Percentiles rank a stretch among this genome's conserved stretches.
phyloP scores from a whole-genome alignment of 2,329 filamentous ascomycete genomes.

The Diaporthe citri region DNA sequence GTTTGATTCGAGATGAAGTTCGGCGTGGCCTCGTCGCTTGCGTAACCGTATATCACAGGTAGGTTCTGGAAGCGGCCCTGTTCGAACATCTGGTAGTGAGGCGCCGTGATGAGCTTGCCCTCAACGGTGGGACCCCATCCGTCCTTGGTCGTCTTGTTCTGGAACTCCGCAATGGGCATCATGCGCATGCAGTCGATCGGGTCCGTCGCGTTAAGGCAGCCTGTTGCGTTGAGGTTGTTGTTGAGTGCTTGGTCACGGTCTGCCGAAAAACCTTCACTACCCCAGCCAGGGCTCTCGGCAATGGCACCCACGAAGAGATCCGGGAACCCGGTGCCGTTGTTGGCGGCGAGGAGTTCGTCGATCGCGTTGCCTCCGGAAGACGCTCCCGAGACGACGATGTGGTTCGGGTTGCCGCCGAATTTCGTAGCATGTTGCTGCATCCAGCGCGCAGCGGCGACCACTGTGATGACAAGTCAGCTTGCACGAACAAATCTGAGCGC shows the following conservation, averaged over 20 bases:
- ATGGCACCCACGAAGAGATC: conserved; percentile 33
- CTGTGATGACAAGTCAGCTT: not conserved
- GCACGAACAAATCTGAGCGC: not conserved
- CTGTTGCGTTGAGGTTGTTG: conserved; percentile 31
- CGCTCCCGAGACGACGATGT: conserved; percentile 32
- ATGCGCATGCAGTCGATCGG: conserved; percentile 35
- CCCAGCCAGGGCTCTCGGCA: conserved; percentile 35
- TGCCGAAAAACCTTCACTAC: conserved; percentile 4
- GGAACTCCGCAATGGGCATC: conserved; percentile 35
- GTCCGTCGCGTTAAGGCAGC: conserved; percentile 25
- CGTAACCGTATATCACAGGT: conserved; percentile 35
- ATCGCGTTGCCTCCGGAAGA: conserved; percentile 33
- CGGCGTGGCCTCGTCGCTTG: conserved; percentile 34
- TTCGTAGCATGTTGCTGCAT: conserved; percentile 34
- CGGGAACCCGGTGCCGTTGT: conserved; percentile 33
- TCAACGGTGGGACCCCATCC: conserved; percentile 32
- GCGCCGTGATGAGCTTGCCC: conserved; percentile 27
- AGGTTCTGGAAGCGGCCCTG: conserved; percentile 36
- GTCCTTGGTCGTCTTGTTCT: conserved; percentile 31
- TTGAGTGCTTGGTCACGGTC: conserved; percentile 24
- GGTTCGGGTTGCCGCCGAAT: conserved; percentile 36
- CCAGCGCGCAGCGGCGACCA: conserved; percentile 34
- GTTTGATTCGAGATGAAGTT: conserved; percentile 35
- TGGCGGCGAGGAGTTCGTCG: conserved; percentile 34
- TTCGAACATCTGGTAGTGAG: conserved; percentile 36